phyloP scores from a whole-genome alignment of 176 grass and related monocot genomes.

The Poa annua region DNA sequence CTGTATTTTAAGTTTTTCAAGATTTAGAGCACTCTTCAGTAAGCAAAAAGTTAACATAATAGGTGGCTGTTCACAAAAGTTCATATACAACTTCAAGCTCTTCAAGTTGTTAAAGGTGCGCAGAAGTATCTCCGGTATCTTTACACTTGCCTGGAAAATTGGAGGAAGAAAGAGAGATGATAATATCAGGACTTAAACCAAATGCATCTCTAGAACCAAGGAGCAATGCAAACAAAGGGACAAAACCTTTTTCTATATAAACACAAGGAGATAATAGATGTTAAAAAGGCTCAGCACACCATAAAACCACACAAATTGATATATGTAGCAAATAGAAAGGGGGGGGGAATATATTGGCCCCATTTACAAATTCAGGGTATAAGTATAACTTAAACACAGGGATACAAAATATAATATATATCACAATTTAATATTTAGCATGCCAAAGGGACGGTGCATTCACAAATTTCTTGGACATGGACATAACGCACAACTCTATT shows the following conservation, averaged over 20 bases:
- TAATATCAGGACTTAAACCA: neutral
- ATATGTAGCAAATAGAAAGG: neutral
- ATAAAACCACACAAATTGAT: neutral
- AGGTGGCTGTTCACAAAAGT: conserved; percentile 34
- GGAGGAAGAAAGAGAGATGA: neutral
- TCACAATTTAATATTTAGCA: neutral
- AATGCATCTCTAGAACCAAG: neutral
- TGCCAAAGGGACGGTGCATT: neutral
- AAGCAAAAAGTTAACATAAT: conserved; percentile 33
- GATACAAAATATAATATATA: neutral
- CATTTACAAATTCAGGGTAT: neutral
- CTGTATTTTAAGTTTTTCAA: conserved; percentile 39
- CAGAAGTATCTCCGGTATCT: conserved; percentile 12
- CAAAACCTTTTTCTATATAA: neutral
- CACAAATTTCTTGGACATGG: neutral
- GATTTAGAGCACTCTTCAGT: conserved; percentile 27
- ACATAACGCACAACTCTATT: neutral
- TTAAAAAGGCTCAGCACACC: conserved; percentile 5
- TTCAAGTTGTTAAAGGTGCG: conserved; percentile 43
- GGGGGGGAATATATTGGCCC: neutral
- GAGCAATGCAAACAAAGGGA: neutral
- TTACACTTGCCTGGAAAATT: neutral
- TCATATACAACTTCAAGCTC: conserved; percentile 17
- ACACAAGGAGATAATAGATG: neutral
- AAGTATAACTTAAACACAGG: neutral